phyloP scores from a whole-genome alignment of 2,329 filamentous ascomycete genomes.

The Escovopsis sp. region DNA sequence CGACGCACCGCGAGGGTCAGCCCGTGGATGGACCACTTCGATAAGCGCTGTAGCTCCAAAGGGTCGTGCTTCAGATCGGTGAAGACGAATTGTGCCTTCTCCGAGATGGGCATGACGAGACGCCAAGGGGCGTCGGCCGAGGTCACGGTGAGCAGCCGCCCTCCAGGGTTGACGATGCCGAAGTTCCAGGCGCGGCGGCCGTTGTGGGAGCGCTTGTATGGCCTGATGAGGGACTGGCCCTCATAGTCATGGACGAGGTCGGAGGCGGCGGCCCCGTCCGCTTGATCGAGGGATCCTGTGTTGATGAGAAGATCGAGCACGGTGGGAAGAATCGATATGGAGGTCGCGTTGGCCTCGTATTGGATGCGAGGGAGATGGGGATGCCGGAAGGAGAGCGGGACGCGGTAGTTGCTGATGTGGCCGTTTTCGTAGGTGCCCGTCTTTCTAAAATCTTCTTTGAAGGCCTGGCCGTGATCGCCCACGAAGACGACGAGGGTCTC shows the following conservation, averaged over 20 bases:
- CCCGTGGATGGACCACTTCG: slow-evolving; percentile 3
- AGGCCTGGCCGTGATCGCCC: slow-evolving; percentile 21
- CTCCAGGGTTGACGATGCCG: slow-evolving; percentile 13
- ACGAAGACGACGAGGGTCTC: slow-evolving; percentile 19
- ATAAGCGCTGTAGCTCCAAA: slow-evolving; percentile 4
- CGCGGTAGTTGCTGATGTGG: slow-evolving; percentile 18
- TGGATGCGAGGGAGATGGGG: slow-evolving; percentile 16
- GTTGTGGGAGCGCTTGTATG: slow-evolving; percentile 1
- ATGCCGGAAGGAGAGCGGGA: slow-evolving; percentile 18
- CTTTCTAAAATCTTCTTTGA: slow-evolving; percentile 16
- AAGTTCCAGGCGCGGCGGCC: slow-evolving; percentile 10
- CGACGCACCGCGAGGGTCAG: slow-evolving; percentile 9
- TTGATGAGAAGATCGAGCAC: slow-evolving; percentile 20
- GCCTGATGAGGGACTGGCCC: slow-evolving; percentile 19
- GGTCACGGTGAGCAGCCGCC: slow-evolving; percentile 10
- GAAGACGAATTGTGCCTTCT: slow-evolving; percentile 17
- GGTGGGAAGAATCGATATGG: slow-evolving; percentile 19
- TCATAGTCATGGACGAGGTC: slow-evolving; percentile 20
- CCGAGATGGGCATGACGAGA: slow-evolving; percentile 11
- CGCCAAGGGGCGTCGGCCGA: slow-evolving; percentile 10
- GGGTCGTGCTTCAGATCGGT: slow-evolving; percentile 15
- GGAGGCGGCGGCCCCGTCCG: slow-evolving; percentile 11
- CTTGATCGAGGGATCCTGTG: slow-evolving; percentile 15
- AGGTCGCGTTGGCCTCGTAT: slow-evolving; percentile 16
- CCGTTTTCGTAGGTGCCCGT: slow-evolving; percentile 16